A percentile compares a stretch with the other conserved stretches of the same genome.
Conservation (phyloP, 768 basidiomycete species). For the Lyophyllum decastes region DNA sequence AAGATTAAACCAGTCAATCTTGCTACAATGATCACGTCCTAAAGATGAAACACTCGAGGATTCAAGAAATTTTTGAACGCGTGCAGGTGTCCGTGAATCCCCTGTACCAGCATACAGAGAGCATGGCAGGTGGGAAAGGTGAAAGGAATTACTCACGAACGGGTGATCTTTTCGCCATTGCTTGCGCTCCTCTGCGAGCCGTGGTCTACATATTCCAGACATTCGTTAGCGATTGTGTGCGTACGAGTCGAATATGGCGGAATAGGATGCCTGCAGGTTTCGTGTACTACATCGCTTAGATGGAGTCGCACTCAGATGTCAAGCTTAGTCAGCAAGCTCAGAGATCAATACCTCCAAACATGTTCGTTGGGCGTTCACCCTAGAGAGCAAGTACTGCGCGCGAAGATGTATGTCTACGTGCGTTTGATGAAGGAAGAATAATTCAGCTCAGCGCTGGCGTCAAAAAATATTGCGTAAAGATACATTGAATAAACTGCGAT, state of each 20-base stretch:
- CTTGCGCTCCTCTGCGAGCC: slow-evolving; percentile 96
- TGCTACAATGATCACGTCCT: slow-evolving; percentile 1
- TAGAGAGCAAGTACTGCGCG: too few species aligned
- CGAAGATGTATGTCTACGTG: too few species aligned
- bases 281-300: neutral
- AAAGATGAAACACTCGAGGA: neutral
- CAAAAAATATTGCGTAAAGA: too few species aligned
- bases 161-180: slow-evolving; percentile 99
- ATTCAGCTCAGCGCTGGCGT: too few species aligned
- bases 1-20: slow-evolving; percentile 14
- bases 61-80: slow-evolving; percentile 8
- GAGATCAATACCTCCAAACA: neutral
- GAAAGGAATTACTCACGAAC: slow-evolving; percentile 64
- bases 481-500: too few species aligned
- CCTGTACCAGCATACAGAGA: neutral
- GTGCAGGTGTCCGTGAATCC: neutral
- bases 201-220: slow-evolving; percentile 92
- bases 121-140: neutral
- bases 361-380: neutral
- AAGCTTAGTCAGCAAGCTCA: neutral
- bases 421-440: too few species aligned
- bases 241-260: neutral
- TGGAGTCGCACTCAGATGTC: neutral
- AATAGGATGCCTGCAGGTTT: neutral
- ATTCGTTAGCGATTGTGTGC: slow-evolving; percentile 36